Evolutionary conservation across 2,329 filamentous ascomycete genomes (phyloP), one percentile per base, ranked within the genome.

Genomic region (Xylariaceae sp.): DNA sequence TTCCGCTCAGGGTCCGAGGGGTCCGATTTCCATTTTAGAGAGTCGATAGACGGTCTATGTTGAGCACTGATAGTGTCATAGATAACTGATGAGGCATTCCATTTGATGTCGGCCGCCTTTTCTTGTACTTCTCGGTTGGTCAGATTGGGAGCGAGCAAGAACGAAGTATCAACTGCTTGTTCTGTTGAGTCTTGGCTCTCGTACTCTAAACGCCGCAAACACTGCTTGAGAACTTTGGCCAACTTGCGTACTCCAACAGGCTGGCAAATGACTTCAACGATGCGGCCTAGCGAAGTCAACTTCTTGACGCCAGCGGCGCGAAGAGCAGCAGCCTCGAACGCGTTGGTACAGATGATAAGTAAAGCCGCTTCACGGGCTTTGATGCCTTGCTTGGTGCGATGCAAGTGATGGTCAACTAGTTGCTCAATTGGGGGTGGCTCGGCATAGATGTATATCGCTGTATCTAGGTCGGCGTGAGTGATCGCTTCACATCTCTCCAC

Each of bases 221-320:
- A 55, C 34, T 51, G 49, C 6, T 46, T 29, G 10, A 57, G 27
- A 2, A 55, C 53, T 37, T 53, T 57, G 5, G 53, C 55, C n/a
- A 57, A 41, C 34, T 57, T 57, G 14, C 51, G 47, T 11, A 52
- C 43, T 2, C 55, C 55, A 4, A 55, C 53, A 3, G 55, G 55
- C 29, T 57, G 55, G 25, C 51, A 55, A 17, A 55, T 53, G 17
- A 55, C 55, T 38, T 57, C 55, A 11, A 57, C 42, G 23, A 55
- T 49, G 14, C 52, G 45, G 8, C 55, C 55, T 5, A 57, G 49
- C 2, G 53, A 51, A 5, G 49, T 22, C 7, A 57, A 22, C 10
- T 54, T 42, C 23, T 52, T 39, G 14, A 55, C 34, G 12, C 55
- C 55, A 14, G 55, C 53, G 7, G 55, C 48, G 3, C 55, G 45